Base-by-base conservation (phyloP, 306 rosid genomes). In the Rosa rugosa region DNA sequence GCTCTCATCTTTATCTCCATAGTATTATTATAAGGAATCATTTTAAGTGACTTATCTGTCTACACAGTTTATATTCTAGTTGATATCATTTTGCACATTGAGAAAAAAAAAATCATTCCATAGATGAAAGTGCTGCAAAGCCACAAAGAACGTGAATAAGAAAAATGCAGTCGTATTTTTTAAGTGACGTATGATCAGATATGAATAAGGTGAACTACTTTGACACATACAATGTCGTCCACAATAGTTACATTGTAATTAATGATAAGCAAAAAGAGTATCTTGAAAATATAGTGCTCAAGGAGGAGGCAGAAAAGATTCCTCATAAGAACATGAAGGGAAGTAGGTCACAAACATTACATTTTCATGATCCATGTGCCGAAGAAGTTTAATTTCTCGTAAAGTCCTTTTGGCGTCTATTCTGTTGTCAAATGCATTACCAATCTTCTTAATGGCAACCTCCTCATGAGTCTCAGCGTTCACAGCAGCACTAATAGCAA, bases 361-460 rank as follows among this genome's bases (percentile, higher is more conserved):
- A 90, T 94, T 94, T 82, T 89, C 97, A 86, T 92, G 98, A 81
- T 87, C 92, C 98, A 94, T 87, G 89, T 94, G 97, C 71, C 76
- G 90, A 56, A 92, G 98, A 84, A 94, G 97, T 90, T 94, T 94
- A 72, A 94, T 94, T 87, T 94, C 98, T 53, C 97, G 97, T 64
- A 94, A 82, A 71, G 93, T 94, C 89, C 98, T 89, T 82, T 92
- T 94, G 83, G 97, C 97, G 77, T 94, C 97, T 50, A 94, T 94
- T 85, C 90, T 92, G 86, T 92, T 92, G 91, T 94, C 98, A 85
- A 94, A 94, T 82, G 98, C 97, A 83, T 94, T 94, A 56, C 98
- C 98, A 83, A 94, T 77, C 94, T 94, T 94, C 98, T 94, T 94
- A 82, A 94, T 92, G 56, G 98, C 98, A 88, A 94, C 97, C 86